Evolutionary conservation across 2,329 filamentous ascomycete genomes (phyloP).

Genomic region (Colletotrichum orbiculare): DNA sequence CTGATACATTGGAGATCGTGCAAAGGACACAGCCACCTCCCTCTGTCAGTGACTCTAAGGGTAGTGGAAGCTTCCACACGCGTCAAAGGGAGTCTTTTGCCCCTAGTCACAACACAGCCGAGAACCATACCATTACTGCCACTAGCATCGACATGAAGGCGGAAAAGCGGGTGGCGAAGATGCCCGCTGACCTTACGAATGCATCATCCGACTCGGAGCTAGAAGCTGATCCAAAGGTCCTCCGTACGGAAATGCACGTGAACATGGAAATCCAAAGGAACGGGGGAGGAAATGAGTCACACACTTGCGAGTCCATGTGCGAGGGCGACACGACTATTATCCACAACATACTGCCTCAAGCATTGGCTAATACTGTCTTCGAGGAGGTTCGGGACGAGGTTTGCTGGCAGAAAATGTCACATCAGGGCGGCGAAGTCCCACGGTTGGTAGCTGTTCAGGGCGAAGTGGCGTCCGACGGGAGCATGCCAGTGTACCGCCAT

Average conservation of each 20-base stretch:
- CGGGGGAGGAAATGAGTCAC: no score
- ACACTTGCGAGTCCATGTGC: conserved; percentile 61
- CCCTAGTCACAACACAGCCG: no score
- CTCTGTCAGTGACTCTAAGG: conserved; percentile 6
- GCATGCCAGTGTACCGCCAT: conserved; percentile 92
- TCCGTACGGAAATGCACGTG: neutral
- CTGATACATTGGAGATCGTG: conserved; percentile 29
- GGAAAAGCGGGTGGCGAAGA: neutral
- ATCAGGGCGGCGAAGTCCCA: conserved; percentile 91
- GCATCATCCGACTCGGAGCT: neutral
- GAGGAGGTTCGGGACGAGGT: conserved; percentile 78
- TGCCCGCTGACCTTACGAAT: no score
- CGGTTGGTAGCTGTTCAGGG: conserved; percentile 93
- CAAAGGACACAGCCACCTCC: conserved; percentile 11
- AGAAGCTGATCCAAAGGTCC: neutral
- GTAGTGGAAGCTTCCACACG: neutral
- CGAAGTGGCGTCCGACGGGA: conserved; percentile 73
- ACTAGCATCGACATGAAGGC: no score
- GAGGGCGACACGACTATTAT: conserved; percentile 85
- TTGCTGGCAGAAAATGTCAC: conserved; percentile 90
- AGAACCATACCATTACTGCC: no score
- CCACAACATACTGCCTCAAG: conserved; percentile 72
- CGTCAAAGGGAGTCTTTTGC: neutral
- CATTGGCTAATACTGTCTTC: conserved; percentile 71
- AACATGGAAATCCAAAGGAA: neutral